Percentiles rank a stretch among this genome's conserved stretches.
These are phyloP conservation scores for Pseudonitzschia multiseries DNA, from an alignment of 108 stramenopile species.

Conservation along the genomic window DNA sequence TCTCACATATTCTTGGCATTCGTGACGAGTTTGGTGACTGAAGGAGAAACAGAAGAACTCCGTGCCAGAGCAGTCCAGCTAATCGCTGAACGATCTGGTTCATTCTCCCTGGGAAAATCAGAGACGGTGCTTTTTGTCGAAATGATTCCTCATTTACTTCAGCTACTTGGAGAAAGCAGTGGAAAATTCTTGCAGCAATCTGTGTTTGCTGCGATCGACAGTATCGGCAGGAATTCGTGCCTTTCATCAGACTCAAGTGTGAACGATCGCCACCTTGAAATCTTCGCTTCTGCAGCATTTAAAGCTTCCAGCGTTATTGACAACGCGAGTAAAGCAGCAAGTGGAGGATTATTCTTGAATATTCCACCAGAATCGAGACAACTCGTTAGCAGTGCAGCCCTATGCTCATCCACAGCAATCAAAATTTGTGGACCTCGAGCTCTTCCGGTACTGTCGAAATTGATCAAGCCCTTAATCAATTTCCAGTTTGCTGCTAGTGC, in stretches of 20 bases:
- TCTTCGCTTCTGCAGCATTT: slow-evolving; percentile 9
- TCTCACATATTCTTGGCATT: slow-evolving; percentile 80
- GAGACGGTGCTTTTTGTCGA: slow-evolving; percentile 78
- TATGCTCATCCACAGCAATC: slow-evolving; percentile 68
- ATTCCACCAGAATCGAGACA: slow-evolving; percentile 15
- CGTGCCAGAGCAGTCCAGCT: slow-evolving; percentile 59
- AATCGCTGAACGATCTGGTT: slow-evolving; percentile 62
- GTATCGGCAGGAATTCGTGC: slow-evolving; percentile 31
- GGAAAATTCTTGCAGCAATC: slow-evolving; percentile 58
- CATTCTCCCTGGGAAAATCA: slow-evolving; percentile 42
- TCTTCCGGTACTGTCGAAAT: slow-evolving; percentile 58
- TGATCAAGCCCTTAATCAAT: slow-evolving; percentile 54
- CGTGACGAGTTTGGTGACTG: slow-evolving; percentile 57
- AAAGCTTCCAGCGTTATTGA: slow-evolving; percentile 20
- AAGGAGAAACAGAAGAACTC: slow-evolving; percentile 58
- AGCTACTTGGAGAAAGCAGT: slow-evolving; percentile 22
- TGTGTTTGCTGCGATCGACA: slow-evolving; percentile 72
- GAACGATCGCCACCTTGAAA: slow-evolving; percentile 15
- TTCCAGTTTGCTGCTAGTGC: slow-evolving; percentile 7
- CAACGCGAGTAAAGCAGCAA: not conserved
- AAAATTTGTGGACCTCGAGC: slow-evolving; percentile 56
- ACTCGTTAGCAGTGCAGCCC: slow-evolving; percentile 43
- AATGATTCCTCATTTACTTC: slow-evolving; percentile 63
- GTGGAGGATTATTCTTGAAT: not conserved
- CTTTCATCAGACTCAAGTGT: slow-evolving; percentile 1